Conservation (phyloP, 495 filamentous ascomycete genomes). For the Penicillium canariense region DNA sequence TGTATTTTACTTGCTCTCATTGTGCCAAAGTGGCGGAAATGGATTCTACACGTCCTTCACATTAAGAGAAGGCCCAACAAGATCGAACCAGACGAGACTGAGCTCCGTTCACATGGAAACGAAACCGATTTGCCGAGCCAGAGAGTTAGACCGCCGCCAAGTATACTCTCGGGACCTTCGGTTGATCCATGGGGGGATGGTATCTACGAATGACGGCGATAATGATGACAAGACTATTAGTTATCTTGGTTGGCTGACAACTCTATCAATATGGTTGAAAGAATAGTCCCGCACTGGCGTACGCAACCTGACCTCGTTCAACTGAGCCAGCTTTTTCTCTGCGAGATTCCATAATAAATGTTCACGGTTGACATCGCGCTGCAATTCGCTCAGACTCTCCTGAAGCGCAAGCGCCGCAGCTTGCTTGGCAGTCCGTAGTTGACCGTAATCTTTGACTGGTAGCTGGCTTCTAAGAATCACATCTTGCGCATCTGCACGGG, state of each 20-base stretch:
- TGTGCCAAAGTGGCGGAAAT: background rate
- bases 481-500: background rate
- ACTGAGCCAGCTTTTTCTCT: background rate
- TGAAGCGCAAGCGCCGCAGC: background rate
- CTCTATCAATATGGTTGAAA: too few species aligned
- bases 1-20: background rate
- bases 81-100: background rate
- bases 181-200: background rate
- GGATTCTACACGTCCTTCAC: background rate
- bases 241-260: too few species aligned
- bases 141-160: background rate
- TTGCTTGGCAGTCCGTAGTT: background rate
- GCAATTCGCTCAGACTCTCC: background rate
- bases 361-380: background rate
- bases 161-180: background rate
- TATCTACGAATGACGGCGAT: too few species aligned
- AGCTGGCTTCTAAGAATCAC: background rate
- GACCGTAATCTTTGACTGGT: background rate
- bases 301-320: background rate
- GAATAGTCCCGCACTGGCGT: too few species aligned
- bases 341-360: background rate
- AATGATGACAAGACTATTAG: too few species aligned
- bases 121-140: background rate
- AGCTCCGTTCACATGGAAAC: background rate
- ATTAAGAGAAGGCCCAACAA: background rate